A percentile compares a stretch with the other conserved stretches of the same genome.
Evolutionary conservation across 1,139 yeast species (phyloP).

Genomic region (Kodamaea suecica): DNA sequence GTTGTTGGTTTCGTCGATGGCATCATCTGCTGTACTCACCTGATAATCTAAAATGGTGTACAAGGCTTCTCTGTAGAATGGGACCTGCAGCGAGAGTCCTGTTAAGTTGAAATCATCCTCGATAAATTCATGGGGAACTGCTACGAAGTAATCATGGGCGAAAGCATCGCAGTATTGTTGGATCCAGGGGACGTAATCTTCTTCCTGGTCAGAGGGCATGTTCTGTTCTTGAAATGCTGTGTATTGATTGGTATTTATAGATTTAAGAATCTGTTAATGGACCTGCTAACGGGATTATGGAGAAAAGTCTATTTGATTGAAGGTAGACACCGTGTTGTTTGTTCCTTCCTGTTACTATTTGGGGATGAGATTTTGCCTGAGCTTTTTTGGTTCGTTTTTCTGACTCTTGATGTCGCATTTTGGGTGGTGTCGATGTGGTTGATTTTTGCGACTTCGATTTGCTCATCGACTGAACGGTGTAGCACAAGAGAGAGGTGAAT

Average conservation of each 20-base stretch:
- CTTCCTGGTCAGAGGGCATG: conserved; percentile 49
- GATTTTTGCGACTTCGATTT: too few species aligned
- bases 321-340: too few species aligned
- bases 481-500: too few species aligned
- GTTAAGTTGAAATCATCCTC: conserved; percentile 96
- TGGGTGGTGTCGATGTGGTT: too few species aligned
- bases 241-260: too few species aligned
- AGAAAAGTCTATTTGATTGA: too few species aligned
- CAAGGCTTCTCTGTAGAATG: conserved; percentile 87
- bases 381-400: not conserved
- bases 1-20: conserved; percentile 15
- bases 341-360: not conserved
- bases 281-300: too few species aligned
- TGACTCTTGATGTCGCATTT: conserved; percentile 1
- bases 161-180: conserved; percentile 81
- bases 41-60: conserved; percentile 80
- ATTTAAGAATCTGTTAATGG: too few species aligned
- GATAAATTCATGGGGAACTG: conserved; percentile 87
- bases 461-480: too few species aligned
- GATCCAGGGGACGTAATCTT: conserved; percentile 83
- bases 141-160: conserved; percentile 92
- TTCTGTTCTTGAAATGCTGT: not conserved
- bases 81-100: conserved; percentile 81
- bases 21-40: conserved; percentile 69
- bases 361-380: conserved; percentile 1